A percentile compares a stretch with the other conserved stretches of the same genome.
phyloP scores from a whole-genome alignment of 164 flowering plant species.

The Paratinospora sagittata region DNA sequence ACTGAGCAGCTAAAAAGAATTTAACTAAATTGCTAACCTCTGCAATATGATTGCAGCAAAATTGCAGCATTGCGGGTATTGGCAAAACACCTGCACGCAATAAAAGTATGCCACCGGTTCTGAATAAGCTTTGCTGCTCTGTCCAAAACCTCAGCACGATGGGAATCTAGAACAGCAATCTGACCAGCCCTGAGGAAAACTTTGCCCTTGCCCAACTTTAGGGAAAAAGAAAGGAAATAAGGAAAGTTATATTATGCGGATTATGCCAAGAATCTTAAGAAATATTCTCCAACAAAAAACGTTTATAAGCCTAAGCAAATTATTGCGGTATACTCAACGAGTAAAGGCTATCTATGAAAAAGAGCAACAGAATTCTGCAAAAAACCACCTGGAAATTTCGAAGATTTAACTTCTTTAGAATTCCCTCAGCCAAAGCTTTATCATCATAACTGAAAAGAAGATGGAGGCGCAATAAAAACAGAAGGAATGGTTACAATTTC shows the following conservation, averaged over 20 bases:
- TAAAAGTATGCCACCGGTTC: slow-evolving; percentile 49
- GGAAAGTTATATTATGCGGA: neutral
- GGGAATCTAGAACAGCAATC: slow-evolving; percentile 75
- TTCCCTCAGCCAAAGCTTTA: slow-evolving; percentile 50
- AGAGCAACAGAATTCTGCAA: slow-evolving; percentile 2
- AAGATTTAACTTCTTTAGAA: slow-evolving; percentile 66
- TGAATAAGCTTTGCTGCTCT: slow-evolving; percentile 75
- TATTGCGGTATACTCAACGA: neutral
- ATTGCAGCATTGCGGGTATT: slow-evolving; percentile 48
- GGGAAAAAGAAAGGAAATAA: neutral
- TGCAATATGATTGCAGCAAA: slow-evolving; percentile 64
- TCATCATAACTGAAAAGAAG: slow-evolving; percentile 59
- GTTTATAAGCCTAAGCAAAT: neutral
- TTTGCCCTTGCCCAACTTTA: slow-evolving; percentile 78
- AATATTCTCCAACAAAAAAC: neutral
- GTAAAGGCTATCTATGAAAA: neutral
- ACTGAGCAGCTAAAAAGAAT: slow-evolving; percentile 2
- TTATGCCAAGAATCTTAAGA: neutral
- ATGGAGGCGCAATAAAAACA: neutral
- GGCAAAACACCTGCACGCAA: slow-evolving; percentile 51
- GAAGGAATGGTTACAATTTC: neutral
- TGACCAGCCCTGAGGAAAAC: slow-evolving; percentile 96
- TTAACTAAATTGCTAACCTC: slow-evolving; percentile 57
- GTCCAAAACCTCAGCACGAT: slow-evolving; percentile 81
- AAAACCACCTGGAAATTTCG: slow-evolving; percentile 74